Base-by-base conservation (phyloP, 2,329 filamentous ascomycete genomes). In the Fusarium sp. region DNA sequence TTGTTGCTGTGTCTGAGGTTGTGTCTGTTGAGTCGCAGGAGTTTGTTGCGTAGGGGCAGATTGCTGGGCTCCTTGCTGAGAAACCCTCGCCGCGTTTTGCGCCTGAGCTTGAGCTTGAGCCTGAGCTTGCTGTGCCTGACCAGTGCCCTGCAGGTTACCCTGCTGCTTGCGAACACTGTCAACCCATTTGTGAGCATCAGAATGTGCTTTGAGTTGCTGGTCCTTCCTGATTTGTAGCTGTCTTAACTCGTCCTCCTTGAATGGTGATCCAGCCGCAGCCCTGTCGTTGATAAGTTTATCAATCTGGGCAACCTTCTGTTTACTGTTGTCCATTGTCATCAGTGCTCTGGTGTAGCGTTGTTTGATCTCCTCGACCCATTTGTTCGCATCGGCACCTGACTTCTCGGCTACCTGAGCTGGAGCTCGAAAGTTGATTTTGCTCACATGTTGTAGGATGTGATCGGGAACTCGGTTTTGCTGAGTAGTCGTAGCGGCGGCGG, bases 361-460 rank as follows among this genome's bases (percentile, higher is more conserved):
- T 68, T 82, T 85, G 32, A 82, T 77, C 2, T 85, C 82, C 9
- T 81, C 77, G 3, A 83, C 72, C 83, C 83, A 87, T 64, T 84
- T 84, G 3, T 79, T 78, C 6, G 80, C 78, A n/a, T 84, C 80
- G 0, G 79, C 77, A 4, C 79, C 77, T 17, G 76, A 71, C 60
- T 82, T 83, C 17, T 83, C 80, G 0, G 76, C 72, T 0, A 85
- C 53, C n/a, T 78, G 75, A 1, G 79, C 70, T 1, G 83, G 83
- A 2, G 82, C 75, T 15, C 79, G 76, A 67, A 84, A 87, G 4
- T 78, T 79, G 69, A 87, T 82, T 55, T 81, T 79, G 17, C 77
- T 82, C 20, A 87, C 77, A 60, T 85, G 84, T 7, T 81, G 76
- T 56, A 83, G 66, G 35, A 87, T 81, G 23, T 80, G 77, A 1